Conservation (phyloP, 768 basidiomycete species). For the Suillus clintonianus region DNA sequence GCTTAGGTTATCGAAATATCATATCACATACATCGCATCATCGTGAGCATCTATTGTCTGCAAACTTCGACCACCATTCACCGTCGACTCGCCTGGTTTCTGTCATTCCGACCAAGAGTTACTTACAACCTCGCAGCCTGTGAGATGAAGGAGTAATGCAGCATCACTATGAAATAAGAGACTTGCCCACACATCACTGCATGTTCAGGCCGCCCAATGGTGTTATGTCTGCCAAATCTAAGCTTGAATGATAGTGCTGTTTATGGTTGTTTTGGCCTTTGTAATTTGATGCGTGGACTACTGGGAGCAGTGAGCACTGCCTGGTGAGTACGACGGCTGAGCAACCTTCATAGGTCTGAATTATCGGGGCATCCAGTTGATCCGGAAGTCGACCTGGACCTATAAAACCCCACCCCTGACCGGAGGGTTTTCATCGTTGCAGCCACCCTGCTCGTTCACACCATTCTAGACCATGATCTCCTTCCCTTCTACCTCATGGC, state of each 20-base stretch:
- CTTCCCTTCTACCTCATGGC: constrained; percentile 33
- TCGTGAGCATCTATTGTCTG: constrained; percentile 19
- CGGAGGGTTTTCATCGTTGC: constrained; percentile 2
- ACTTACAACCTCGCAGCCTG: constrained; percentile 73
- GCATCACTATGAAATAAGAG: not conserved
- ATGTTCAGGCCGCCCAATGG: constrained; percentile 83
- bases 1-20: constrained; percentile 15
- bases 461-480: constrained; percentile 26
- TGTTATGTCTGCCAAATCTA: constrained; percentile 54
- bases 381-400: not conserved
- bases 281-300: not conserved
- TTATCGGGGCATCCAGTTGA: not conserved
- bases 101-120: constrained; percentile 49
- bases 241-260: not conserved
- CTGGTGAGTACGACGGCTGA: not conserved
- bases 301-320: not conserved
- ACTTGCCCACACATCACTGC: constrained; percentile 57
- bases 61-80: constrained; percentile 18
- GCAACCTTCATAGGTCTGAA: not conserved
- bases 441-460: not conserved
- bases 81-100: constrained; percentile 26
- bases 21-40: constrained; percentile 11
- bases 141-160: not conserved
- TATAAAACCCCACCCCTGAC: not conserved
- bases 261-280: not conserved